Evolutionary conservation across 169 alveolate genomes (phyloP).

Genomic region (Plasmodium yoelii): DNA sequence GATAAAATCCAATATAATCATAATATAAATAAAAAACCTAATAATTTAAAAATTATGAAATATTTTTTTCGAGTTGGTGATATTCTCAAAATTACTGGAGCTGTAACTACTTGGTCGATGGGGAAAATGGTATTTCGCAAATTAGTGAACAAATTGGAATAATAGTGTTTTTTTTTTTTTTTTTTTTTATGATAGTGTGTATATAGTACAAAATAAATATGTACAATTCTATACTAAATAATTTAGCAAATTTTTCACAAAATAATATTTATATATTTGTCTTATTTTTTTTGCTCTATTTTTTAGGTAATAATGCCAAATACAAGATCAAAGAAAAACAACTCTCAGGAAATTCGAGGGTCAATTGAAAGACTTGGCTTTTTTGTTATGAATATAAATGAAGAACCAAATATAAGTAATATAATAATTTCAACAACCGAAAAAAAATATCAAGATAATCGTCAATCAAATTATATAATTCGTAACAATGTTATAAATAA

Average conservation of each 20-base stretch:
- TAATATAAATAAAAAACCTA: conserved; percentile 79
- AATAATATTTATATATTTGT: background rate
- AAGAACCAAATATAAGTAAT: conserved; percentile 71
- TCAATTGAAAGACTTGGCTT: conserved; percentile 58
- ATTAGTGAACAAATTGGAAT: conserved; percentile 6
- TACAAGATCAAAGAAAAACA: conserved; percentile 25
- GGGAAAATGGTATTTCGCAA: conserved; percentile 82
- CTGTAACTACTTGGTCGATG: conserved; percentile 86
- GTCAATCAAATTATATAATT: background rate
- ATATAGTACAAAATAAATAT: too few species aligned
- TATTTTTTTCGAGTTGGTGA: conserved; percentile 85
- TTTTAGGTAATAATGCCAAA: conserved; percentile 67
- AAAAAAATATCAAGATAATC: conserved; percentile 43
- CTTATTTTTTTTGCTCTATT: background rate
- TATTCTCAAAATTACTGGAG: conserved; percentile 77
- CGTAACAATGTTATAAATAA: conserved; percentile 8
- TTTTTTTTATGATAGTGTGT: too few species aligned
- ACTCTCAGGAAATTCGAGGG: conserved; percentile 10
- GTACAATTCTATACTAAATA: too few species aligned
- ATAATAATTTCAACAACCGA: conserved; percentile 60
- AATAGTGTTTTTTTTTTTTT: background rate
- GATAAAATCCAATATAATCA: conserved; percentile 67
- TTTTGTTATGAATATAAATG: conserved; percentile 35
- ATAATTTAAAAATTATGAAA: conserved; percentile 76
- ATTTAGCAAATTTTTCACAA: too few species aligned